Percentiles rank a stretch among this genome's conserved stretches.
phyloP scores from a whole-genome alignment of 1,139 yeast species.

The Candida sp. region DNA sequence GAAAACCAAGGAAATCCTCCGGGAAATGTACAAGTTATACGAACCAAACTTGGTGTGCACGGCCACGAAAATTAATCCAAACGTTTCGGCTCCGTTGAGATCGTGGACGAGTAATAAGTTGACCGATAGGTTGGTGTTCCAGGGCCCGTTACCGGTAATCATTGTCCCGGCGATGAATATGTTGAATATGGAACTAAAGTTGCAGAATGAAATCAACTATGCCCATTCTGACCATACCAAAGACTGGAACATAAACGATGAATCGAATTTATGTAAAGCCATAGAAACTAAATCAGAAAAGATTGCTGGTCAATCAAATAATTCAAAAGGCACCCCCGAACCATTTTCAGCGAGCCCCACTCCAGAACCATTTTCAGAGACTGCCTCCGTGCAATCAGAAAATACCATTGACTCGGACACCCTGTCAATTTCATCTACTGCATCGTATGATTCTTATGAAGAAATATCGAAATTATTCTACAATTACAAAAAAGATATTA shows the following conservation, averaged over 20 bases:
- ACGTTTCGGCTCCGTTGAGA: constrained; percentile 49
- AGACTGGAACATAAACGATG: constrained; percentile 1
- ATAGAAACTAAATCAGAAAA: neutral
- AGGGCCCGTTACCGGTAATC: constrained; percentile 66
- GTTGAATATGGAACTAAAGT: constrained; percentile 46
- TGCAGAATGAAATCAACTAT: constrained; percentile 18
- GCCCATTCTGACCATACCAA: constrained; percentile 7
- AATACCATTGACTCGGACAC: neutral
- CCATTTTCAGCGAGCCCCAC: neutral
- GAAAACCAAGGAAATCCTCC: constrained; percentile 50
- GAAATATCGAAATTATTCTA: constrained; percentile 34
- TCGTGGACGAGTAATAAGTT: constrained; percentile 62
- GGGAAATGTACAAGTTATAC: constrained; percentile 61
- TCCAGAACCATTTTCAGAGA: constrained; percentile 6
- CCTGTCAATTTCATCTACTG: constrained; percentile 18
- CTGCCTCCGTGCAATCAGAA: constrained; percentile 20
- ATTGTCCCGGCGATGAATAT: constrained; percentile 67
- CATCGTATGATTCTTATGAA: constrained; percentile 37
- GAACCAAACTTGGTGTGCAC: constrained; percentile 64
- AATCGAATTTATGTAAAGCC: neutral
- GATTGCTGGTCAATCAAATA: neutral
- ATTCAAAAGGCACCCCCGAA: neutral
- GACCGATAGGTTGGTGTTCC: constrained; percentile 60
- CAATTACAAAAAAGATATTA: constrained; percentile 23
- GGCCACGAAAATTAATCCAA: constrained; percentile 50